These are phyloP conservation scores for Rosa lucieae DNA, from an alignment of 306 rosid genomes.

Conservation along the genomic window DNA sequence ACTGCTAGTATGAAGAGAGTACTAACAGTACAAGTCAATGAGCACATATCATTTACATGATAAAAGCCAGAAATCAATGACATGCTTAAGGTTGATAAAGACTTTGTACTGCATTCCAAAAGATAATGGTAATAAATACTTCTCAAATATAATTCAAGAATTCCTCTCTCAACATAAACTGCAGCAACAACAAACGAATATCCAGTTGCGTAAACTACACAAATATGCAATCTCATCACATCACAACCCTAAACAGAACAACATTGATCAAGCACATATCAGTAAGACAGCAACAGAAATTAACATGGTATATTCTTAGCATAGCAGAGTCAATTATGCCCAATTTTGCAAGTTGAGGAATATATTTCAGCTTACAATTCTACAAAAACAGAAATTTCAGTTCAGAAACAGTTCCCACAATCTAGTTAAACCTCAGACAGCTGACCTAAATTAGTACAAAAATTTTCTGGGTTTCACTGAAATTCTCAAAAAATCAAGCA, in stretches of 20 bases:
- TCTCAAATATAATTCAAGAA: slow-evolving; percentile 6
- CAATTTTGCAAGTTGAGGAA: slow-evolving; percentile 23
- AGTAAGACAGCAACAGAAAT: slow-evolving; percentile 18
- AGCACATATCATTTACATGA: not conserved
- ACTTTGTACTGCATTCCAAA: not conserved
- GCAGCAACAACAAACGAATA: not conserved
- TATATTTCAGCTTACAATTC: slow-evolving; percentile 33
- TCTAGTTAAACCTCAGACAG: slow-evolving; percentile 28
- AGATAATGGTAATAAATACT: not conserved
- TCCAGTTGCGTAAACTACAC: not conserved
- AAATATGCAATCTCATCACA: not conserved
- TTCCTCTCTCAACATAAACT: not conserved
- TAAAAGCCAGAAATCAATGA: not conserved
- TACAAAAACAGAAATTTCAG: slow-evolving; percentile 16
- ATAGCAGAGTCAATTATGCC: slow-evolving; percentile 14
- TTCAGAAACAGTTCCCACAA: slow-evolving; percentile 24
- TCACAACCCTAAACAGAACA: not conserved
- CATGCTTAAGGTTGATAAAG: not conserved
- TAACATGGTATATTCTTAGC: slow-evolving; percentile 8
- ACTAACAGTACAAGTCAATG: not conserved
- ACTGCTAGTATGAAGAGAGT: not conserved
- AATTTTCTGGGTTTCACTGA: slow-evolving; percentile 29
- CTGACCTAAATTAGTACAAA: slow-evolving; percentile 30
- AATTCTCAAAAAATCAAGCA: slow-evolving; percentile 23
- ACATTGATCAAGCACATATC: slow-evolving; percentile 11